These are phyloP conservation scores for Periconia sp. DNA, from an alignment of 2,329 filamentous ascomycete species.

Conservation along the genomic window DNA sequence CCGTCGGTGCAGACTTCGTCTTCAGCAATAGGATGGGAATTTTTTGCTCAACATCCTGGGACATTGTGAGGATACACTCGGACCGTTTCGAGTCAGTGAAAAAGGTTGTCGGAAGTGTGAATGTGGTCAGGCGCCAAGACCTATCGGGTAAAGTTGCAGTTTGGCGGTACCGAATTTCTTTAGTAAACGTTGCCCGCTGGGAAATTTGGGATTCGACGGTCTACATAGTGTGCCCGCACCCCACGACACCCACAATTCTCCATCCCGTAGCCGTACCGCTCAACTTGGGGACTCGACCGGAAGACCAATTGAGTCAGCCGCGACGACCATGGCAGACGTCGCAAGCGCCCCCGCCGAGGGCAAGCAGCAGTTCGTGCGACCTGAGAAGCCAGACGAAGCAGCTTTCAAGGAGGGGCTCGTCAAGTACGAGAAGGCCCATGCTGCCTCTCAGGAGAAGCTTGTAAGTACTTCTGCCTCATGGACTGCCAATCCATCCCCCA, in stretches of 20 bases:
- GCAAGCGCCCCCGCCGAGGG: slow-evolving; percentile 39
- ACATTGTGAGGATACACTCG: slow-evolving; percentile 31
- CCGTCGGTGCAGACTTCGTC: slow-evolving; percentile 73
- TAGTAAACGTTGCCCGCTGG: slow-evolving; percentile 15
- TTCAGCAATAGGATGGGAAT: slow-evolving; percentile 75
- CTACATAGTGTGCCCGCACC: slow-evolving; percentile 7
- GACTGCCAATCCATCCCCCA: not conserved
- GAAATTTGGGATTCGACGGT: slow-evolving; percentile 24
- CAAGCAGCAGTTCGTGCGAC: slow-evolving; percentile 61
- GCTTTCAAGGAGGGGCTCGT: slow-evolving; percentile 79
- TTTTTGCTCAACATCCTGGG: slow-evolving; percentile 23
- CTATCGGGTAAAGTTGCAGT: slow-evolving; percentile 32
- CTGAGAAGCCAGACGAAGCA: slow-evolving; percentile 86
- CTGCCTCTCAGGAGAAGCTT: slow-evolving; percentile 73
- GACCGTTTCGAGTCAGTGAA: no score
- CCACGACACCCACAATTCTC: not conserved
- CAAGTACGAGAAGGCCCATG: slow-evolving; percentile 85
- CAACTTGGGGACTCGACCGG: slow-evolving; percentile 17
- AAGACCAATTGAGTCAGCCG: slow-evolving; percentile 1
- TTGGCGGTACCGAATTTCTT: slow-evolving; percentile 27
- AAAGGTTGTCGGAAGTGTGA: not conserved
- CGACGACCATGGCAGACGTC: slow-evolving; percentile 41
- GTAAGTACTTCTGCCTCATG: slow-evolving; percentile 51
- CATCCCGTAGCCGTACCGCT: slow-evolving; percentile 15
- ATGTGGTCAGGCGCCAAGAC: slow-evolving; percentile 2